Evolutionary conservation across 1,139 yeast species (phyloP), one percentile per base, ranked within the genome.

Genomic region (Hyphopichia buzzinii): DNA sequence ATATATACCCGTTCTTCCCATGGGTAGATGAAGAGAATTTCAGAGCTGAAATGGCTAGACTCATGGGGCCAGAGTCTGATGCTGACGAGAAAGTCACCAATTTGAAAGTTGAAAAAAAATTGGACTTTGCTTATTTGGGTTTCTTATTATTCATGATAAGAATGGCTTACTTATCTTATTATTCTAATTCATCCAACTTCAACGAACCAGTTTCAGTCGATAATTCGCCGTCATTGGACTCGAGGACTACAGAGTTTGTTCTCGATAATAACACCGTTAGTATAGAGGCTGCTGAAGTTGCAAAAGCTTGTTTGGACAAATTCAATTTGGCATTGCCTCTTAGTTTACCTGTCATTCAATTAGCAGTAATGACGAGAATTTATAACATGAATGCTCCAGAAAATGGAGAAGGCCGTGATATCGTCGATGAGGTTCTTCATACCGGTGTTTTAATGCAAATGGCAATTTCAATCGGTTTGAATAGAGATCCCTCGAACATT

Each of bases 1-100:
- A 58, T 22, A 60, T 74, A 8, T 72, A 72, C 41, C 74, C 74
- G 0, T 62, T 69, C 37, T 48, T 67, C 37, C 82, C 82, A 2
- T 62, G 66, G 34, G 36, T 76, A n/a, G 79, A 74, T 41, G 77
- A 77, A 44, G 39, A 34, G 3, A 42, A 41, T 3, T 49, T 52
- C 30, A 32, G 32, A 23, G 39, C 37, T 11, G 40, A 48, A 21
- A 39, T 62, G 4, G 39, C 43, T 3, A 43, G 46, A 29, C 44
- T 64, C 3, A 48, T 64, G 22, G 70, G 69, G 37, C 40, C 49
- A 8, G 45, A 43, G 19, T 47, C 35, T 40, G 39, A 33, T 25
- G 47, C 39, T 35, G 54, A 42, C 17, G 36, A 27, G 10, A 42
- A 41, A 4, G 39, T 55, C 4, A 19, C 32, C 3, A 40, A 39